These are phyloP conservation scores for Tephrocybe sp. DNA, from an alignment of 768 basidiomycete species.

Conservation along the genomic window DNA sequence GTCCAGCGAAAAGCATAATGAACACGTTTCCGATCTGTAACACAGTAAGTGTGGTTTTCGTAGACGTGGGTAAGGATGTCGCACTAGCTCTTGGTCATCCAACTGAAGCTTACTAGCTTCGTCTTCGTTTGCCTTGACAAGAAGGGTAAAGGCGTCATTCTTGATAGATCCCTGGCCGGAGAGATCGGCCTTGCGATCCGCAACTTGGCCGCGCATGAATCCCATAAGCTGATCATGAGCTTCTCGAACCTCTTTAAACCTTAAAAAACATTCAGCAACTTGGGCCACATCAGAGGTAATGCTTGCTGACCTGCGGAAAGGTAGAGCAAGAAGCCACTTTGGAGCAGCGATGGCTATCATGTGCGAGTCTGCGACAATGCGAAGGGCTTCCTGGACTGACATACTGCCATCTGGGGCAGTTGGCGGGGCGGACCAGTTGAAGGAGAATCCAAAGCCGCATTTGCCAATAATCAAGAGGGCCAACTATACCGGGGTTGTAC, in stretches of 20 bases:
- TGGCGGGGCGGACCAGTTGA: constrained; percentile 41
- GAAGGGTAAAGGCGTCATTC: constrained; percentile 40
- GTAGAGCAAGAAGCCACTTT: constrained; percentile 37
- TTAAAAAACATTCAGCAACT: constrained; percentile 11
- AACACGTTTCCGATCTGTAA: constrained; percentile 53
- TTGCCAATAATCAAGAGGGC: constrained; percentile 43
- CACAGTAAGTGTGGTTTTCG: background rate
- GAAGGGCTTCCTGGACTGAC: constrained; percentile 37
- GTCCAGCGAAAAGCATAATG: constrained; percentile 56
- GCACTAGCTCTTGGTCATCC: constrained; percentile 40
- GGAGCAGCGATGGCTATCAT: constrained; percentile 29
- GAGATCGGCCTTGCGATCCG: constrained; percentile 31
- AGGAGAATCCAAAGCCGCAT: constrained; percentile 48
- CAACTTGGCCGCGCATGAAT: constrained; percentile 41
- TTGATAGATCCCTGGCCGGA: constrained; percentile 6
- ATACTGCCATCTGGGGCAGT: constrained; percentile 34
- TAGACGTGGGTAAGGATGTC: constrained; percentile 6
- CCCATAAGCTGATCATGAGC: constrained; percentile 30
- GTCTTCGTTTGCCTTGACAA: constrained; percentile 48
- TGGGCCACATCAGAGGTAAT: background rate
- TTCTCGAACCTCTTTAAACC: constrained; percentile 25
- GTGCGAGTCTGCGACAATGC: constrained; percentile 30
- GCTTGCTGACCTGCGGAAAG: constrained; percentile 30
- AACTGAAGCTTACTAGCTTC: constrained; percentile 38
- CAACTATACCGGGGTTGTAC: constrained; percentile 24